phyloP scores from a whole-genome alignment of 2,329 filamentous ascomycete species.

The Colletotrichum trifolii region DNA sequence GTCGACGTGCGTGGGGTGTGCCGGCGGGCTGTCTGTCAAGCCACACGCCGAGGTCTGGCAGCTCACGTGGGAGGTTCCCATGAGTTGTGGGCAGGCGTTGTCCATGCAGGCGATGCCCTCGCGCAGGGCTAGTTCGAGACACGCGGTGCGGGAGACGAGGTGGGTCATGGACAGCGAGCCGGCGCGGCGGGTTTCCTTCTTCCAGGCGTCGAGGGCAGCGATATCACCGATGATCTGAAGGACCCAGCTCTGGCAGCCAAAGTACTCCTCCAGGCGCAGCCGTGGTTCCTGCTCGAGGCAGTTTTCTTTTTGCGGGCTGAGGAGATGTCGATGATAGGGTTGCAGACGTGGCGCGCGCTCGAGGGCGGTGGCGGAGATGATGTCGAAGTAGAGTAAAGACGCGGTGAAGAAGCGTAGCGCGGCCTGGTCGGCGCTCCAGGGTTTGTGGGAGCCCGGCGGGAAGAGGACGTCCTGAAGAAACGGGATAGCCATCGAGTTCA shows the following conservation, averaged over 20 bases:
- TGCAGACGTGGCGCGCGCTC: constrained; percentile 55
- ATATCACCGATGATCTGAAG: constrained; percentile 66
- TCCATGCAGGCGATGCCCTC: constrained; percentile 38
- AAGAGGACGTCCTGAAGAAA: constrained; percentile 25
- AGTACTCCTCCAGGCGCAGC: constrained; percentile 55
- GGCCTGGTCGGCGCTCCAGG: constrained; percentile 59
- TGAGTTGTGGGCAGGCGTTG: constrained; percentile 36
- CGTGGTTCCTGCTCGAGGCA: constrained; percentile 31
- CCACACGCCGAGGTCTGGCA: not conserved
- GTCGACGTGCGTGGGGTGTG: constrained; percentile 39
- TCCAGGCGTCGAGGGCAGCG: constrained; percentile 65
- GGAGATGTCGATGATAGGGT: constrained; percentile 52
- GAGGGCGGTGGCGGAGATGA: constrained; percentile 60
- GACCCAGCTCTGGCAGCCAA: constrained; percentile 61
- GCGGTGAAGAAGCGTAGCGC: constrained; percentile 60
- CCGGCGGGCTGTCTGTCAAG: constrained; percentile 34
- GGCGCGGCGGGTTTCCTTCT: constrained; percentile 56
- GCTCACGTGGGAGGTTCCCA: constrained; percentile 15
- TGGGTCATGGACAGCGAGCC: constrained; percentile 58
- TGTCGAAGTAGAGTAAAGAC: constrained; percentile 60
- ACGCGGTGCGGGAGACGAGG: constrained; percentile 48
- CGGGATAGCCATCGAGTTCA: constrained; percentile 40
- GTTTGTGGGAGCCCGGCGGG: constrained; percentile 42
- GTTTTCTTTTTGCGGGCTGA: constrained; percentile 45
- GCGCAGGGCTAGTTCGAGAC: constrained; percentile 35